phyloP scores from a whole-genome alignment of 1,139 yeast genomes.

The Arxiozyma slooffiae region DNA sequence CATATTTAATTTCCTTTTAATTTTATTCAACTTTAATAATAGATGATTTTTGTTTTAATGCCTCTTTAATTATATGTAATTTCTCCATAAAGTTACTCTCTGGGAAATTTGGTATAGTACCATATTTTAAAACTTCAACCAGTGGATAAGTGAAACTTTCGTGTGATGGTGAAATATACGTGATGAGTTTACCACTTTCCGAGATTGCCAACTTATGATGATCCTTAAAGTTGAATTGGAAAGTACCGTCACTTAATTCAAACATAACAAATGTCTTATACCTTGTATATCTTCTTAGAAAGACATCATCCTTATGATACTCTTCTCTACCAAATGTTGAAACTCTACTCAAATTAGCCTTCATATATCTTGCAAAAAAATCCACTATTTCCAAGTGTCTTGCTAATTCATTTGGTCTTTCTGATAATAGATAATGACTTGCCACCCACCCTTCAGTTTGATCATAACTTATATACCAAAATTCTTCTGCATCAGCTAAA shows the following conservation, averaged over 20 bases:
- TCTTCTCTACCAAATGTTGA: constrained; percentile 39
- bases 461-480: constrained; percentile 52
- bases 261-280: constrained; percentile 79
- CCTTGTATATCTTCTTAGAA: constrained; percentile 73
- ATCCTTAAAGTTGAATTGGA: constrained; percentile 91
- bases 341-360: constrained; percentile 66
- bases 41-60: constrained; percentile 29
- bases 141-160: constrained; percentile 62
- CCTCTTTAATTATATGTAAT: constrained; percentile 27
- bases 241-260: constrained; percentile 83
- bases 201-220: constrained; percentile 82
- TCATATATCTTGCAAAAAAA: constrained; percentile 77
- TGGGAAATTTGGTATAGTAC: constrained; percentile 54
- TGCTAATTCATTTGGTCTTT: constrained; percentile 51
- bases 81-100: constrained; percentile 43
- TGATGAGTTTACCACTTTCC: constrained; percentile 62
- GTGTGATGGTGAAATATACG: constrained; percentile 74
- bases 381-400: constrained; percentile 76
- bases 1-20: constrained; percentile 4
- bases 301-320: constrained; percentile 48
- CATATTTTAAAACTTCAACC: constrained; percentile 49
- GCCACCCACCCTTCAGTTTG: constrained; percentile 65
- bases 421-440: constrained; percentile 46
- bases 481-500: constrained; percentile 51
- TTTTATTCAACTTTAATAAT: constrained; percentile 21